phyloP scores from a whole-genome alignment of 2,329 filamentous ascomycete species.

The Fusarium haematococcum region DNA sequence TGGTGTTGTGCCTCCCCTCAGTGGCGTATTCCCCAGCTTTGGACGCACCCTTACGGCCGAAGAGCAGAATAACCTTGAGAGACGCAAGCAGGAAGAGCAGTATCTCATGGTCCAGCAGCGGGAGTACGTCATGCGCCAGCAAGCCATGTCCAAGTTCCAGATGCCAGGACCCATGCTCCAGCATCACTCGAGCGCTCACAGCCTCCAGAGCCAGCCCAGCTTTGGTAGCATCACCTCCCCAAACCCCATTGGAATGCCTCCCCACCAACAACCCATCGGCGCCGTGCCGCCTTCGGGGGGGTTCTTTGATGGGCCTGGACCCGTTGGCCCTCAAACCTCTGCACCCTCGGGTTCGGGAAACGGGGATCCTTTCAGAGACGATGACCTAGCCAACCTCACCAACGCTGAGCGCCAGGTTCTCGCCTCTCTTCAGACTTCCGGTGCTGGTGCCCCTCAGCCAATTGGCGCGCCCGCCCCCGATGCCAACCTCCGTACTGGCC shows the following conservation, averaged over 20 bases:
- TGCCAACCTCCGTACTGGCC: conserved; percentile 55
- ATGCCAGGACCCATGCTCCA: conserved; percentile 72
- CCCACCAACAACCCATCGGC: conserved; percentile 63
- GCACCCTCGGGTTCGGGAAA: conserved; percentile 47
- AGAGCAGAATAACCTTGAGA: conserved; percentile 96
- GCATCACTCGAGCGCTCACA: conserved; percentile 95
- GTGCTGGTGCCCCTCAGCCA: conserved; percentile 50
- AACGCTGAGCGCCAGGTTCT: conserved; percentile 66
- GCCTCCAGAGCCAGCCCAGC: conserved; percentile 95
- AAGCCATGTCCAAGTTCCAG: conserved; percentile 80
- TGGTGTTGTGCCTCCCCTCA: conserved; percentile 86
- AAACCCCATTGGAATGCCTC: conserved; percentile 73
- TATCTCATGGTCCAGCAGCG: conserved; percentile 96
- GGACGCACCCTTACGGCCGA: conserved; percentile 96
- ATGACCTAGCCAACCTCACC: conserved; percentile 77
- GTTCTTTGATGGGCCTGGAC: conserved; percentile 74
- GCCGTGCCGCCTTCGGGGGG: conserved; percentile 71
- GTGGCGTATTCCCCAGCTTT: conserved; percentile 94
- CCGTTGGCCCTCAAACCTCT: conserved; percentile 47
- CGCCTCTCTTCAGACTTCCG: conserved; percentile 49
- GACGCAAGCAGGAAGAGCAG: conserved; percentile 97
- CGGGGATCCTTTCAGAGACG: conserved; percentile 72
- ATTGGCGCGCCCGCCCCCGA: conserved; percentile 51
- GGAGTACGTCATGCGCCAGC: conserved; percentile 89
- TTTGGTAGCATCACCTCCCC: conserved; percentile 96